Base-by-base conservation (phyloP, 2,329 filamentous ascomycete species). In the Epicoccum nigrum region DNA sequence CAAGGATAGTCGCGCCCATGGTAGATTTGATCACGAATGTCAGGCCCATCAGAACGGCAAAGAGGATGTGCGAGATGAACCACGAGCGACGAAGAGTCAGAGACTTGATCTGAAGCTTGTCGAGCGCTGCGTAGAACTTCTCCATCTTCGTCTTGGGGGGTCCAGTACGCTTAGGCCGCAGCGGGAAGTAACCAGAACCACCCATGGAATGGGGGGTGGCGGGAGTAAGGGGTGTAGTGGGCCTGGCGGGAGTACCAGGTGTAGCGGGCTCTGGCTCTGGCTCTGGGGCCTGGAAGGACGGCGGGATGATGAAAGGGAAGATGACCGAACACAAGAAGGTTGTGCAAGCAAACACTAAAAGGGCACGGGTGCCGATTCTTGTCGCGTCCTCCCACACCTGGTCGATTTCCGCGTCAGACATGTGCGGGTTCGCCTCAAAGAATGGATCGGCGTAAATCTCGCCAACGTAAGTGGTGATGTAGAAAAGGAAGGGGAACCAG, bases 401-500 rank as follows among this genome's bases (percentile, higher is more conserved):
- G 65, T 96, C 87, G 52, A 97, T 85, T 63, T 97, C 86, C 13
- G 83, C 80, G 0, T 87, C 82, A 0, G 86, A 83, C 80, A 96
- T 87, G 69, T 93, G 76, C 0, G 91, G 92, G 60, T 96, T 89
- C 43, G 83, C 78, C 59, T 86, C 81, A 43, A 97, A 86, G 61
- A 83, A 89, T 0, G 91, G 91, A 68, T 96, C 88, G 15, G 91
- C 89, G 64, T 96, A 96, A 49, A 97, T 89, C 69, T 96, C 91
- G 55, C 90, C 92, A 61, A 97, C 88, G 72, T 94, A 97, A 15
- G 91, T 95, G 1, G 92, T 96, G 4, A 91, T 91, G 77, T 97
- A 97, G 76, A 96, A 97, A 2, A 97, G 81, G 72, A 96, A 92
- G 1, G 92, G 92, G 65, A 97, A 97, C 85, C 93, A 97, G 44